These are phyloP conservation scores for Sugiyamaella paludigena DNA, from an alignment of 1,139 yeast species.

Conservation along the genomic window DNA sequence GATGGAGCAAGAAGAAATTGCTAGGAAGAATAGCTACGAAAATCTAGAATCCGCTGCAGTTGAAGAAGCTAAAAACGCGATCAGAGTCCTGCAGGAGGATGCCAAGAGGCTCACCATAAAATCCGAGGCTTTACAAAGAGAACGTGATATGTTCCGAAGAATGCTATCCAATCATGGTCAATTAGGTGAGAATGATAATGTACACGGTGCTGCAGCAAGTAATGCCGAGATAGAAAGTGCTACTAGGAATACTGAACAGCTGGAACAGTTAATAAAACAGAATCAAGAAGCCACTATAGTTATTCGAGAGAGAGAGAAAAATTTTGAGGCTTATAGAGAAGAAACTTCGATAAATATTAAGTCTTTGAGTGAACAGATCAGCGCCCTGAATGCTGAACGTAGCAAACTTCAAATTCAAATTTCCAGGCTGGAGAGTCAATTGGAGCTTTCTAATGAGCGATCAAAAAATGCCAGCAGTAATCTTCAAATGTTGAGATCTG, in stretches of 20 bases:
- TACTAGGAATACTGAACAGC: slow-evolving; percentile 30
- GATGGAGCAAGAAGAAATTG: slow-evolving; percentile 55
- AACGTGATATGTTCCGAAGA: slow-evolving; percentile 63
- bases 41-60: slow-evolving; percentile 58
- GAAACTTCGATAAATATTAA: slow-evolving; percentile 46
- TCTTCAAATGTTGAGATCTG: slow-evolving; percentile 43
- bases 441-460: slow-evolving; percentile 49
- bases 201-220: slow-evolving; percentile 10
- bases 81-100: slow-evolving; percentile 63
- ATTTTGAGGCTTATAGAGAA: slow-evolving; percentile 39
- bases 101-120: slow-evolving; percentile 51
- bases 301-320: slow-evolving; percentile 37
- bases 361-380: slow-evolving; percentile 43
- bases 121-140: slow-evolving; percentile 54
- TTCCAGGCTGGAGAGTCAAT: slow-evolving; percentile 48
- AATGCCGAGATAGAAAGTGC: not conserved
- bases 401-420: slow-evolving; percentile 46
- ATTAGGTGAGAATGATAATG: slow-evolving; percentile 19
- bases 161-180: slow-evolving; percentile 36
- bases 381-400: slow-evolving; percentile 47
- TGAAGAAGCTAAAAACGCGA: slow-evolving; percentile 75
- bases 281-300: slow-evolving; percentile 37
- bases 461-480: slow-evolving; percentile 36
- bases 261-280: slow-evolving; percentile 37
- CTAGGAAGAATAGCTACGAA: slow-evolving; percentile 44